phyloP scores from a whole-genome alignment of 345 rosid genomes.

The Alliaria petiolata region DNA sequence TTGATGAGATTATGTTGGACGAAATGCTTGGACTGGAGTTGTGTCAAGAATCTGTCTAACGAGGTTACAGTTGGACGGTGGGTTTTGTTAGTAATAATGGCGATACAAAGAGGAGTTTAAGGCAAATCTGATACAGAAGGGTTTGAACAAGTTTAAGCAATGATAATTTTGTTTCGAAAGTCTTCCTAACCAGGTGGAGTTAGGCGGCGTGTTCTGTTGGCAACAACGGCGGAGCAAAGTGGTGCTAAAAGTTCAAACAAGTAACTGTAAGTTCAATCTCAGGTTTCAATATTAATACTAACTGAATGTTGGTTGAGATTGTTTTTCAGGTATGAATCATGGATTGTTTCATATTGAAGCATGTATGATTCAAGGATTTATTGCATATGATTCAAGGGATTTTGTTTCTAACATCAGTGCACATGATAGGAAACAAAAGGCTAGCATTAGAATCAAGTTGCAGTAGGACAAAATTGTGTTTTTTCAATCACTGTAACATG shows the following conservation, averaged over 20 bases:
- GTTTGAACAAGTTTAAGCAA: not conserved
- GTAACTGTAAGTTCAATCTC: not conserved
- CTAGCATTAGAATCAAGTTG: no score
- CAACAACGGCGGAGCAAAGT: not conserved
- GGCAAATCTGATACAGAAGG: not conserved
- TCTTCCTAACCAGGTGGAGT: not conserved
- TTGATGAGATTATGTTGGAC: not conserved
- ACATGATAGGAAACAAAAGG: no score
- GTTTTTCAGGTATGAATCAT: not conserved
- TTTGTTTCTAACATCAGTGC: no score
- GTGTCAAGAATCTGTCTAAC: not conserved
- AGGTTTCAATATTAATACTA: not conserved
- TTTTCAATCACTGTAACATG: no score
- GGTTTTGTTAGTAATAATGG: not conserved
- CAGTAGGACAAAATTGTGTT: no score
- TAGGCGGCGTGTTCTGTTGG: not conserved
- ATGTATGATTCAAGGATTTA: not conserved
- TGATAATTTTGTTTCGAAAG: not conserved
- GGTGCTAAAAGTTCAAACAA: not conserved
- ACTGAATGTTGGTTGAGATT: not conserved
- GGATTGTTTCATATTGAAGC: not conserved
- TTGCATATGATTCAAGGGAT: no score
- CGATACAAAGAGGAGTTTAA: not conserved
- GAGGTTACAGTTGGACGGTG: not conserved
- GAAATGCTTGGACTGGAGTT: not conserved